Evolutionary conservation across 2,329 filamentous ascomycete genomes (phyloP), one percentile per base, ranked within the genome.

Genomic region (Aciculosporium take): DNA sequence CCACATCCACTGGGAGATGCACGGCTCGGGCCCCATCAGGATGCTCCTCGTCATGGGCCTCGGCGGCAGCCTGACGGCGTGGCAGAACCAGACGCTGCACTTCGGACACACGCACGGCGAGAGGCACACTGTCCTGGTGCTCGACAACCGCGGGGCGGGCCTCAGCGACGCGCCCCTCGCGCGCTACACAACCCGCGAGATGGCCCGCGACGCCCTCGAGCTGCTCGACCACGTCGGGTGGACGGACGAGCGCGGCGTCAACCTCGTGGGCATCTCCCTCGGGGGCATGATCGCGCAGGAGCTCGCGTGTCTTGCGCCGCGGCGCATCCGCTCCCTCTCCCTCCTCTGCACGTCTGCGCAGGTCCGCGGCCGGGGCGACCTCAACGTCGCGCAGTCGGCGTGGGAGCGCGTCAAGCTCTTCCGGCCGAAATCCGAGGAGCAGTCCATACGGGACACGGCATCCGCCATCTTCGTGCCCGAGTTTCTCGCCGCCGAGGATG

Each of bases 221-320:
- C 64, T 91, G 15, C 58, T 75, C 23, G 71, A 79, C 48, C 72
- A 83, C 51, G 57, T 91, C 8, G 77, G 76, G 47, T 93, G 84
- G 83, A 76, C 56, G 7, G 56, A 44, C 37, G 59, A 41, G 48
- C 69, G 55, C 51, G 67, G 51, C 62, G 69, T 65, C 56, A 78
- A 94, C 62, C 58, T 93, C 40, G 67, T 83, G 27, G 87, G 86
- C 42, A 77, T 89, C 48, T 85, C 80, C 45, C 83, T 94, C 72
- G 86, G 86, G 48, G 86, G 87, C 53, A 94, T 94, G 87, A 89
- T 94, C 52, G 76, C 84, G 2, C 87, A 94, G 60, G 87, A 94
- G 62, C 55, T 94, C 4, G 76, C 71, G 18, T 65, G 61, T 49
- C 58, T 67, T n/a, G 60, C 66, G 24, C 75, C 76, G 0, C 47